Evolutionary conservation across 164 flowering plant species (phyloP).

Genomic region (Piper longum): DNA sequence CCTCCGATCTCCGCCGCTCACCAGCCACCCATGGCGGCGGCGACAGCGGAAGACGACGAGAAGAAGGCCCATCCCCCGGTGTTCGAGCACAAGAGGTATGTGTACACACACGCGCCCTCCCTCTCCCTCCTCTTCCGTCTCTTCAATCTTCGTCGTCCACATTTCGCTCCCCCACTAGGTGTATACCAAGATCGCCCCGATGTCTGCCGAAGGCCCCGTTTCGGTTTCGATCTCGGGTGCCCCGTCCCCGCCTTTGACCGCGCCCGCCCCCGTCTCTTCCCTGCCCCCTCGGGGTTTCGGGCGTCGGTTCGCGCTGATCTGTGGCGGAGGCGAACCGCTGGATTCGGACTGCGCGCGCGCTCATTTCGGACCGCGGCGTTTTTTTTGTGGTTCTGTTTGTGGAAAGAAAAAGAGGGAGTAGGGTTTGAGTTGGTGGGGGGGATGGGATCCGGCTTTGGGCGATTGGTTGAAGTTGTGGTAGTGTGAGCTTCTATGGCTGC

Average conservation of each 20-base stretch:
- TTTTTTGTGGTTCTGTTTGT: not conserved
- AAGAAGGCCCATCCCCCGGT: not conserved
- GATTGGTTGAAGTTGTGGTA: not conserved
- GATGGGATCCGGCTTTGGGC: not conserved
- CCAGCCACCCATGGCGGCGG: not conserved
- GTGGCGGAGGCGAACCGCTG: no score
- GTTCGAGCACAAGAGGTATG: not conserved
- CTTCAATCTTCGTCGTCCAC: no score
- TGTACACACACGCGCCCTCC: not conserved
- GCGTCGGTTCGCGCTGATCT: no score
- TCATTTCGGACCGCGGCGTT: no score
- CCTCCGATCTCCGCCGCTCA: not conserved
- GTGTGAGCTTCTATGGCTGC: slow-evolving; percentile 22
- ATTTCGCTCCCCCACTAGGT: no score
- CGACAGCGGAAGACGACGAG: not conserved
- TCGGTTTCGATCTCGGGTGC: no score
- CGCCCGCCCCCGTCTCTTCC: no score
- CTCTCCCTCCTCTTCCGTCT: not conserved
- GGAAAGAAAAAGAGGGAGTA: not conserved
- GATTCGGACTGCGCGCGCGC: no score
- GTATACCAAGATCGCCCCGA: no score
- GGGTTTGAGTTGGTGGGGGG: not conserved
- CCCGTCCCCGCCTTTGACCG: no score
- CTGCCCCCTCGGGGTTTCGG: no score
- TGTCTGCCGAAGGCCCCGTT: no score